A percentile compares a stretch with the other conserved stretches of the same genome.
Conservation (phyloP, 768 basidiomycete genomes). For the Boletus patriciae region DNA sequence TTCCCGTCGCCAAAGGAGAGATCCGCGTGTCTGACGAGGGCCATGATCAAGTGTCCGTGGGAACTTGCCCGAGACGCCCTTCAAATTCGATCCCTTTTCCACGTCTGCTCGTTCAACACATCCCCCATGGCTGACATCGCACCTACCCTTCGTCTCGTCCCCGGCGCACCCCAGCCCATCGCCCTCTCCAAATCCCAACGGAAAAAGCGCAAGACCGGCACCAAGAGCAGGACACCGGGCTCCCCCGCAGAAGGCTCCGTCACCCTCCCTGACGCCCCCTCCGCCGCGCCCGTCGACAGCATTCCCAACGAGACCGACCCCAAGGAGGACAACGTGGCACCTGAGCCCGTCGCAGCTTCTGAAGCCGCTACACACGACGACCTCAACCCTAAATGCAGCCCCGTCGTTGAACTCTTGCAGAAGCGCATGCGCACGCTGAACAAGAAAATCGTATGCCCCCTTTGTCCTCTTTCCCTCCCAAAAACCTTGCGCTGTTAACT, state of each 20-base stretch:
- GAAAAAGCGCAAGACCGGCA: constrained; percentile 69
- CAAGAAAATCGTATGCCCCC: constrained; percentile 76
- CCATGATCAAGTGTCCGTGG: constrained; percentile 21
- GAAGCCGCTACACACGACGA: constrained; percentile 48
- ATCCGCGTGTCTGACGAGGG: constrained; percentile 45
- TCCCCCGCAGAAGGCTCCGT: constrained; percentile 43
- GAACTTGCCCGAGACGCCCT: constrained; percentile 8
- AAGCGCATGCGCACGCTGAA: constrained; percentile 75
- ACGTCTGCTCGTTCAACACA: constrained; percentile 1
- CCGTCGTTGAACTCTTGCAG: constrained; percentile 73
- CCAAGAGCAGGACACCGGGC: constrained; percentile 45
- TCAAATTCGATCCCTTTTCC: constrained; percentile 16
- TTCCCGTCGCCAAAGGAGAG: constrained; percentile 72
- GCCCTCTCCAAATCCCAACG: constrained; percentile 59
- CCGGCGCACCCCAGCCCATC: constrained; percentile 71
- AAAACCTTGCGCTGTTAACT: constrained; percentile 11
- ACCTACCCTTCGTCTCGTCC: constrained; percentile 55
- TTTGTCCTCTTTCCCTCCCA: constrained; percentile 9
- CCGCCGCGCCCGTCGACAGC: constrained; percentile 49
- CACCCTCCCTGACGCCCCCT: constrained; percentile 44
- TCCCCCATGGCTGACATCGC: constrained; percentile 36
- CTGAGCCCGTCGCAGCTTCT: constrained; percentile 44
- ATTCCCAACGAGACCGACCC: constrained; percentile 48
- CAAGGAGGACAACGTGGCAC: constrained; percentile 47
- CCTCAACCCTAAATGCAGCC: constrained; percentile 51